Percentiles rank a stretch among this genome's conserved stretches.
phyloP scores from a whole-genome alignment of 257 asterid genomes.

The Thymus quinquecostatus region DNA sequence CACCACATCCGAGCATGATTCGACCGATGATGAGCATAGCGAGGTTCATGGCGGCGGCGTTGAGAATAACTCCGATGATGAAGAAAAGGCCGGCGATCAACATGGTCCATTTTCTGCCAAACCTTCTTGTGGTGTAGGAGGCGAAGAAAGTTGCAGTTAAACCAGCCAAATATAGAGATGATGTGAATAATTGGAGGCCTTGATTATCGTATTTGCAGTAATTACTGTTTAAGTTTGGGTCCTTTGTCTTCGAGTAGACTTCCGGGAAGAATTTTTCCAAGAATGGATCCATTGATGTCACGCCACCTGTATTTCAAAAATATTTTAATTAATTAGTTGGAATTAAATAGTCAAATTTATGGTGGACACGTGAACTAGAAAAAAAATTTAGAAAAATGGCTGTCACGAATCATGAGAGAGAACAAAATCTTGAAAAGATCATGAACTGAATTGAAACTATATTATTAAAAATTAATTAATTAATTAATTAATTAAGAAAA shows the following conservation, averaged over 20 bases:
- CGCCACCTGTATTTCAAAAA: slow-evolving; percentile 61
- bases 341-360: neutral
- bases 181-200: slow-evolving; percentile 84
- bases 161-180: slow-evolving; percentile 85
- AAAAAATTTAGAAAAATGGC: neutral
- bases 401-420: neutral
- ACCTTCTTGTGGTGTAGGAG: slow-evolving; percentile 76
- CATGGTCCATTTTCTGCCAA: slow-evolving; percentile 76
- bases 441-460: neutral
- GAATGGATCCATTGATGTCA: slow-evolving; percentile 70
- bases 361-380: neutral
- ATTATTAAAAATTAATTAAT: neutral
- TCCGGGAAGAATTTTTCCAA: slow-evolving; percentile 74
- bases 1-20: slow-evolving; percentile 82
- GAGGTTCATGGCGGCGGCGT: slow-evolving; percentile 76
- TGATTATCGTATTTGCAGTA: slow-evolving; percentile 92
- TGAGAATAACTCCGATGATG: slow-evolving; percentile 58
- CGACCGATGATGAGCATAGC: slow-evolving; percentile 93
- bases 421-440: neutral
- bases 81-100: slow-evolving; percentile 79
- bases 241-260: slow-evolving; percentile 46
- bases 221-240: slow-evolving; percentile 49
- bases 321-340: neutral
- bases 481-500: too few species aligned
- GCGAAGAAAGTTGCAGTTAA: slow-evolving; percentile 83